Base-by-base conservation (phyloP, 2,329 filamentous ascomycete genomes). In the Aspergillus spinulosporus region DNA sequence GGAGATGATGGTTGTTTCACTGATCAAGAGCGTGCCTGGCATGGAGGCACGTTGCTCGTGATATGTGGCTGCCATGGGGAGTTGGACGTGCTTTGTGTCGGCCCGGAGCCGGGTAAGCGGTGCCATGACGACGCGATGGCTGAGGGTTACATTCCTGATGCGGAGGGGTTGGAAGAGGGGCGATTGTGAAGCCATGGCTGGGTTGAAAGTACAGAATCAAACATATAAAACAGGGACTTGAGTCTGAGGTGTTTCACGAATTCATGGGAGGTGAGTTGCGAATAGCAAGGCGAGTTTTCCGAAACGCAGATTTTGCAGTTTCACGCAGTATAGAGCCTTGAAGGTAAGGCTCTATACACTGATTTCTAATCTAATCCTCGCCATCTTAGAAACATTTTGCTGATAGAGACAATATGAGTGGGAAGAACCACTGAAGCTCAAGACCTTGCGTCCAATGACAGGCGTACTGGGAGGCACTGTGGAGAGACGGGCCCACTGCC, bases 11-110 rank as follows among this genome's bases (percentile, higher is more conserved):
- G 81, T 82, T 1, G 77, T 83, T 64, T 87, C 84, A 3, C 79
- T 78, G 63, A 87, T 79, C 37, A 87, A 66, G 1, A 87, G 67
- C 2, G 82, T 84, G 7, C 83, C 82, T 2, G 78, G 76, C 5
- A 75, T 74, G 3, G 73, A 75, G 12, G 76, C 79, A 12, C 82
- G 76, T 64, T 85, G 81, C 6, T 65, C 62, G 66, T 84, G 84
- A 69, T 84, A 62, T 8, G 44, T 47, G 3, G 12, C 29, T 5
- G 31, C 31, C 2, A 62, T 53, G 15, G 49, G 42, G 7, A 82
- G 62, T 40, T 78, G 78, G 2, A 78, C 74, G 59, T 80, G 76
- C 44, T 82, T 71, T 47, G 80, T 68, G 42, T 75, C 73, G 39
- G 75, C 74, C 46, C 82, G 79, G 59, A 75, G 75, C 11, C 81